phyloP scores from a whole-genome alignment of 2,329 filamentous ascomycete genomes.

The Fusarium lyarnte region DNA sequence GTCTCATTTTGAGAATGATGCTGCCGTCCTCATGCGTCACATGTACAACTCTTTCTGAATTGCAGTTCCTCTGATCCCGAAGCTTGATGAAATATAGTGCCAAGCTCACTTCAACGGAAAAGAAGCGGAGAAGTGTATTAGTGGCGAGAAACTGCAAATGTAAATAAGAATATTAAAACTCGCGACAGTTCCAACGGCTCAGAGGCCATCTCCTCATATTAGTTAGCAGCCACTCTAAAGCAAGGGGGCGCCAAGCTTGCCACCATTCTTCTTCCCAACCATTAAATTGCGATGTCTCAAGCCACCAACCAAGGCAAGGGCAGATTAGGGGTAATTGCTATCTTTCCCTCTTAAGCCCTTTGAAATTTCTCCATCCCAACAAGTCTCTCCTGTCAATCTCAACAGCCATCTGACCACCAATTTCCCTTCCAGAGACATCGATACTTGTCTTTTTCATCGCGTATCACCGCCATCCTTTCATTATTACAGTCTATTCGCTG shows the following conservation, averaged over 20 bases:
- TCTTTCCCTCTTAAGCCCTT: background rate
- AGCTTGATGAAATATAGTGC: background rate
- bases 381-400: background rate
- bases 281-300: background rate
- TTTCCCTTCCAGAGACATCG: background rate
- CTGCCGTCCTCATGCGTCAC: background rate
- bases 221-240: background rate
- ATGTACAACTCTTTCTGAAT: fast-evolving
- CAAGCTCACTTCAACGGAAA: background rate
- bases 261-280: background rate
- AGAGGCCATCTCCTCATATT: background rate
- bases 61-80: background rate
- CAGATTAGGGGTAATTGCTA: background rate
- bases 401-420: background rate
- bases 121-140: no score
- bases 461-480: fast-evolving
- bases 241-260: background rate
- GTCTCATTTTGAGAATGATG: fast-evolving
- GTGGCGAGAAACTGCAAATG: background rate
- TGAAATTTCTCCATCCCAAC: background rate
- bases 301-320: background rate
- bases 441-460: background rate
- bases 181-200: background rate
- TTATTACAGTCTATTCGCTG: background rate
- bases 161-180: background rate